These are phyloP conservation scores for Pythium biforme DNA, from an alignment of 352 stramenopile genomes.

Conservation along the genomic window DNA sequence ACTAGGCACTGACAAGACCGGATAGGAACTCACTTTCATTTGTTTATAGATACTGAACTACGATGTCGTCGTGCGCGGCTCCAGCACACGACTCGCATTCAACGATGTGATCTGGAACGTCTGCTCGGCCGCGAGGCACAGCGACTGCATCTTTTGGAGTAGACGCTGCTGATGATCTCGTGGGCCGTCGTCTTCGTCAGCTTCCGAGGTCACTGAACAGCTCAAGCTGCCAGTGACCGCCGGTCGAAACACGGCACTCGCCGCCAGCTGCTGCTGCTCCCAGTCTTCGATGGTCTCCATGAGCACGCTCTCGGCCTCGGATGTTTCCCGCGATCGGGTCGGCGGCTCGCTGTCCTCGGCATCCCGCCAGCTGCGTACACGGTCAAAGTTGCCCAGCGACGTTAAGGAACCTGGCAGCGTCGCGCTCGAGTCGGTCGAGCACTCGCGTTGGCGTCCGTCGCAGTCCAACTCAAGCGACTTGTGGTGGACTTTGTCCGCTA, in stretches of 20 bases:
- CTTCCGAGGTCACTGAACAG: no score
- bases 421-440: background rate
- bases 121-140: conserved; percentile 13
- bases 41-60: no score
- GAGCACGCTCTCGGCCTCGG: background rate
- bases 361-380: background rate
- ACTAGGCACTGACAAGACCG: no score
- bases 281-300: conserved; percentile 13
- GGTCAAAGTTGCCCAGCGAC: background rate
- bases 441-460: background rate
- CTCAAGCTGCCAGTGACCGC: no score
- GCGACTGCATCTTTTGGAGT: background rate
- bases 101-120: conserved; percentile 19
- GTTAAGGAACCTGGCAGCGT: background rate
- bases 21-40: no score
- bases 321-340: background rate
- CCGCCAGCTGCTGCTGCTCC: background rate
- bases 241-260: background rate
- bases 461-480: background rate
- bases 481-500: no score
- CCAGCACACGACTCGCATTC: background rate
- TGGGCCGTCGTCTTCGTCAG: no score
- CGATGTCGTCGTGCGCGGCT: background rate
- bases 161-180: no score
- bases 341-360: background rate